These are phyloP conservation scores for Castanopsis chinensis DNA, from an alignment of 306 rosid genomes.

Conservation along the genomic window DNA sequence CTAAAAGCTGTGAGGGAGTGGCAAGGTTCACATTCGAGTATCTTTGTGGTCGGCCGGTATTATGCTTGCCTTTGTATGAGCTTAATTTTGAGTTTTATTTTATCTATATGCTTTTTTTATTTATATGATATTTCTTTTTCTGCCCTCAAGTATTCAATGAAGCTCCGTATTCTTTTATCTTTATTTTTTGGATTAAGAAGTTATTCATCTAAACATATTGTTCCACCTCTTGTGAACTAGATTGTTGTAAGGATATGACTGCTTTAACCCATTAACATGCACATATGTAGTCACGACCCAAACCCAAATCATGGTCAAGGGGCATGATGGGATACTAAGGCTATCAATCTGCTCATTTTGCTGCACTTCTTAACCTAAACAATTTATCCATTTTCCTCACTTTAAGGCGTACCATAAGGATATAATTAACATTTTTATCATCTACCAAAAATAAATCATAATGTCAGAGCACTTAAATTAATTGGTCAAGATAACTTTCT, in stretches of 20 bases:
- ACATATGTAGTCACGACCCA: background rate
- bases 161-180: background rate
- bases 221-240: background rate
- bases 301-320: no score
- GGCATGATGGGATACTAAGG: no score
- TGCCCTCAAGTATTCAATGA: background rate
- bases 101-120: constrained; percentile 6
- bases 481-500: no score
- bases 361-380: no score
- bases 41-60: constrained; percentile 92
- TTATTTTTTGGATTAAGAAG: background rate
- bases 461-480: no score
- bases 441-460: no score
- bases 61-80: constrained; percentile 25
- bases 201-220: background rate
- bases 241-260: background rate
- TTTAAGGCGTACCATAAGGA: no score
- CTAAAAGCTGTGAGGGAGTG: constrained; percentile 78
- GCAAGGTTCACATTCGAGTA: constrained; percentile 82
- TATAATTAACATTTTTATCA: no score
- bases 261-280: background rate
- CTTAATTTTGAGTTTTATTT: background rate
- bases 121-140: background rate
- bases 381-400: no score
- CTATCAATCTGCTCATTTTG: no score